Evolutionary conservation across 371 early-diverging fungal species (phyloP).

Genomic region (Rhizopus sp.): DNA sequence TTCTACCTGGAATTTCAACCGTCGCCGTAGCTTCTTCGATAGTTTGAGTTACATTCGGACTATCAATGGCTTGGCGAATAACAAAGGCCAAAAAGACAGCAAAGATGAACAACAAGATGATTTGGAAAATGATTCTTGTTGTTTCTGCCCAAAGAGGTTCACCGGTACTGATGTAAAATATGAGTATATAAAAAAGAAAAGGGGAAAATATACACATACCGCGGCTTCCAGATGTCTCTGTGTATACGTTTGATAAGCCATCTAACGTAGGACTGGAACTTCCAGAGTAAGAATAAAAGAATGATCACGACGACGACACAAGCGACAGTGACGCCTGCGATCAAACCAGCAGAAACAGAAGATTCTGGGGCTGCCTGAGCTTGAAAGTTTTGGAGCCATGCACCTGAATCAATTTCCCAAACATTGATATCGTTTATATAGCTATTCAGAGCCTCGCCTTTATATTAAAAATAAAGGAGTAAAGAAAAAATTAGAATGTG

Average conservation of each 20-base stretch:
- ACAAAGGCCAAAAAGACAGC: conserved; percentile 43
- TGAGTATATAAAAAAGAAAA: not conserved
- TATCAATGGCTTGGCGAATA: conserved; percentile 47
- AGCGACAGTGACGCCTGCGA: conserved; percentile 49
- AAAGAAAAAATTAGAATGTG: not conserved
- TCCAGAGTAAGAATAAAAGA: conserved; percentile 45
- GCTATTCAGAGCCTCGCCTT: conserved; percentile 35
- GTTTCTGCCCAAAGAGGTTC: conserved; percentile 58
- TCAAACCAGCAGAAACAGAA: conserved; percentile 36
- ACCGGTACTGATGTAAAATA: conserved; percentile 34
- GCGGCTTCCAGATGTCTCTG: conserved; percentile 50
- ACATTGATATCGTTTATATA: conserved; percentile 52
- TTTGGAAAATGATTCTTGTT: conserved; percentile 40
- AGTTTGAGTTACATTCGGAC: conserved; percentile 46
- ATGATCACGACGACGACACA: conserved; percentile 34
- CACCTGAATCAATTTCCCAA: conserved; percentile 15
- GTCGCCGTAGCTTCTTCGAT: conserved; percentile 35
- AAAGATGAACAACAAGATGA: conserved; percentile 47
- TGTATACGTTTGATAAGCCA: conserved; percentile 43
- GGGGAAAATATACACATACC: conserved; percentile 18
- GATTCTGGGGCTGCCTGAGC: conserved; percentile 7
- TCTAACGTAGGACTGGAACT: conserved; percentile 41
- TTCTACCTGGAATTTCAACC: conserved; percentile 41
- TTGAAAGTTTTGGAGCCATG: conserved; percentile 41
- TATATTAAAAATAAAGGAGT: not conserved